Evolutionary conservation across 1,139 yeast species (phyloP), one percentile per base, ranked within the genome.

Genomic region (Pichia sp.): DNA sequence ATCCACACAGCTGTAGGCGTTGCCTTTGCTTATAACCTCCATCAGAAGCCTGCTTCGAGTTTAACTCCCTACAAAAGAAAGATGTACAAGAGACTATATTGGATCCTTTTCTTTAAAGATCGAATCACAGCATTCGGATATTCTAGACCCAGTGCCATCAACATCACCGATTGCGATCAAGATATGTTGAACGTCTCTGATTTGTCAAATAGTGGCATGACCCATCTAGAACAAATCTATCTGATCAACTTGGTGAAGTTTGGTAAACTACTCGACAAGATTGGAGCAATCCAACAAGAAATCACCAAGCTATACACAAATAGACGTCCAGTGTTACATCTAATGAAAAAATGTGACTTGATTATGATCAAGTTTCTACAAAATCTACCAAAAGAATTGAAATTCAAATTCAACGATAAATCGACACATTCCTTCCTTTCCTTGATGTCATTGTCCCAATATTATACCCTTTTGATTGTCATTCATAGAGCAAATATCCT

Each of bases 21-120:
- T 52, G 95, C 95, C 2, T 93, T 86, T 64, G 90, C 92, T 10
- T 83, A 84, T 68, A 95, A 95, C 1, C 76, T 87, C 63, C 93
- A 88, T 66, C 75, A 90, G 63, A 55, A 57, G 47, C 67, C 71
- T 40, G 61, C 68, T 2, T 64, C 63, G 32, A 62, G 69, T 56
- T 60, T 66, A 2, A 15, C 59, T 1, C 23, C 19, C 2, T 57
- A 62, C 40, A 87, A 84, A 55, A 80, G 81, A 64, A 78, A 80
- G 56, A 71, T 83, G 54, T 83, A 88, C 81, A 77, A 85, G 61
- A 74, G 90, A 51, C 77, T 87, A 26, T 88, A 93, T 92, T 88
- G 96, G 96, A 77, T 85, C 57, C 71, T 87, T 31, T 86, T 85
- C 67, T 81, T 82, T 57, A 83, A 87, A 63, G 95, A 87, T 68